Percentiles rank a stretch among this genome's conserved stretches.
Conservation (phyloP, 2,329 filamentous ascomycete genomes). For the Rhytidhysteron rufulum region DNA sequence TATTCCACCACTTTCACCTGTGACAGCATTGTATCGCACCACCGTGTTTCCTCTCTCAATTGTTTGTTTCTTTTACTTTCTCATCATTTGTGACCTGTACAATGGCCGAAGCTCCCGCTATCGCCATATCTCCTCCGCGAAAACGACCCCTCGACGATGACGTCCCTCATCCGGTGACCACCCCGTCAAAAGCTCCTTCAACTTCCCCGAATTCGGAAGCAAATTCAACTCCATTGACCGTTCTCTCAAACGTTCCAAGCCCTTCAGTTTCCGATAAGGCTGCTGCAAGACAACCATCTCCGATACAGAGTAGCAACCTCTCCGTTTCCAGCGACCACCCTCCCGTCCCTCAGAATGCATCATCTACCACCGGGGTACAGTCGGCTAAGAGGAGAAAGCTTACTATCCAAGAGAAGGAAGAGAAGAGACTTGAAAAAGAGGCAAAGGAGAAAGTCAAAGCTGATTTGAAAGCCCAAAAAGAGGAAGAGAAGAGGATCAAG, state of each 20-base stretch:
- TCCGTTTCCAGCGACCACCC: slow-evolving; percentile 6
- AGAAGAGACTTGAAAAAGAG: slow-evolving; percentile 35
- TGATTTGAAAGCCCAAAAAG: slow-evolving; percentile 32
- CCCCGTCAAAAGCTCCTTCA: slow-evolving; percentile 18
- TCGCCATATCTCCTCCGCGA: slow-evolving; percentile 16
- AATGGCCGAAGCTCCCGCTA: slow-evolving; percentile 26
- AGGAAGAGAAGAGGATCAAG: slow-evolving; percentile 24
- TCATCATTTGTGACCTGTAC: background rate
- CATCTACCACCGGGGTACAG: slow-evolving; percentile 16
- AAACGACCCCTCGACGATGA: slow-evolving; percentile 34
- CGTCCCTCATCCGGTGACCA: slow-evolving; percentile 17
- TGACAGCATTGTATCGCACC: slow-evolving; percentile 5
- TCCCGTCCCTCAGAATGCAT: slow-evolving; percentile 3
- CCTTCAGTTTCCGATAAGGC: slow-evolving; percentile 23
- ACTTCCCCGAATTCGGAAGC: slow-evolving; percentile 17
- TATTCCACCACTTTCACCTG: slow-evolving; percentile 6
- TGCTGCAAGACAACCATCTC: slow-evolving; percentile 9
- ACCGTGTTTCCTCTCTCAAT: slow-evolving; percentile 2
- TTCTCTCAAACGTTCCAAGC: slow-evolving; percentile 27
- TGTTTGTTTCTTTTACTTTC: background rate
- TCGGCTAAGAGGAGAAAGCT: slow-evolving; percentile 42
- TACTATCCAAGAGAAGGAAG: slow-evolving; percentile 41
- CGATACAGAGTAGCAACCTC: slow-evolving; percentile 13
- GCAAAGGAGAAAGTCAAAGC: slow-evolving; percentile 34
- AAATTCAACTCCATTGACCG: slow-evolving; percentile 26